Evolutionary conservation across 2,329 filamentous ascomycete species (phyloP).

Genomic region (Stachybotrys echinatus): DNA sequence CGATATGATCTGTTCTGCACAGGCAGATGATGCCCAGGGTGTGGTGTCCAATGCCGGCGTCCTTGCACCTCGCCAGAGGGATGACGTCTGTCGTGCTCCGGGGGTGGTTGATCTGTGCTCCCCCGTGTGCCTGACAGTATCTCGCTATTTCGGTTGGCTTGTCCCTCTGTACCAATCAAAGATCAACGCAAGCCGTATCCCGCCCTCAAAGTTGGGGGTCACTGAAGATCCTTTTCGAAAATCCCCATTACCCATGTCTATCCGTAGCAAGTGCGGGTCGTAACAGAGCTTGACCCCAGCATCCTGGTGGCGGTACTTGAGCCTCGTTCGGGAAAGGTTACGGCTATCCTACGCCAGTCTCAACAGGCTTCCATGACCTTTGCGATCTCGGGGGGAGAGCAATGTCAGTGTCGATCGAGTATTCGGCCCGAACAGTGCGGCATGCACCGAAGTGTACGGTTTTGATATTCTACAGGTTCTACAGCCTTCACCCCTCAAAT

Average conservation of each 20-base stretch:
- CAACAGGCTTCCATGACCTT: background rate
- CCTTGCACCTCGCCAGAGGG: too few relatives aligned
- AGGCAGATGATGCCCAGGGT: background rate
- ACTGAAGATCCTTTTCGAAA: background rate
- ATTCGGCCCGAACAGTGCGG: too few relatives aligned
- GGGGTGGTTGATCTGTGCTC: background rate
- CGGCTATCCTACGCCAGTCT: background rate
- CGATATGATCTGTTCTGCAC: background rate
- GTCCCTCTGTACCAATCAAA: background rate
- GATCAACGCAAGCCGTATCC: background rate
- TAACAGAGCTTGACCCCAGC: background rate
- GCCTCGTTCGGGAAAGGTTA: background rate
- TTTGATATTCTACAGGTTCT: too few relatives aligned
- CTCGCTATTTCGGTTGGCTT: background rate
- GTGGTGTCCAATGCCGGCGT: too few relatives aligned
- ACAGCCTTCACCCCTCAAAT: too few relatives aligned
- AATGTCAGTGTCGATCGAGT: background rate
- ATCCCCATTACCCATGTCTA: background rate
- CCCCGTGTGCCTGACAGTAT: background rate
- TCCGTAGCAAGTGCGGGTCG: background rate
- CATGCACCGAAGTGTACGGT: too few relatives aligned
- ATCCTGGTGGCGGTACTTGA: background rate
- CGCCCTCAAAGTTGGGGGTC: background rate
- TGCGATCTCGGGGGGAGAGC: background rate
- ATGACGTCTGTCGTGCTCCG: background rate